Percentiles rank a stretch among this genome's conserved stretches.
Evolutionary conservation across 163 green algal genomes (phyloP).

Genomic region (Scenedesmus sp.): DNA sequence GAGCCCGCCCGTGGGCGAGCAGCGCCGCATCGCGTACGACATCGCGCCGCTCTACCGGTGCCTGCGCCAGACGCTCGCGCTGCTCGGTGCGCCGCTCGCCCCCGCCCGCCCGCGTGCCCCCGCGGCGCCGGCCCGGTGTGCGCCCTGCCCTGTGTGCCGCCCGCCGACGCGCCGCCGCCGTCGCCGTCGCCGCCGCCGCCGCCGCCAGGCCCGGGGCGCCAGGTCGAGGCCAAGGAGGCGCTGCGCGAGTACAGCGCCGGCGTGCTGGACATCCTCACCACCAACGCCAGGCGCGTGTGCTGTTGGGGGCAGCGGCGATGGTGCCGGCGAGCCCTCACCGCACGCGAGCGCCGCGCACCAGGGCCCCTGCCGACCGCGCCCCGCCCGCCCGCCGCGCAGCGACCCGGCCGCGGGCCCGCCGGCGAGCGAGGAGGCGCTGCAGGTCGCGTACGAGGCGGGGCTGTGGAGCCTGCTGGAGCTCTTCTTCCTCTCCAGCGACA

Average conservation of each 20-base stretch:
- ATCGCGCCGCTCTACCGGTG: constrained; percentile 15
- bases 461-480: constrained; percentile 58
- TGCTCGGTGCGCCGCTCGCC: background rate
- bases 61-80: constrained; percentile 15
- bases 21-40: constrained; percentile 41
- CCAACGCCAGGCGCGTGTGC: background rate
- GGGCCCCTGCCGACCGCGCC: no score
- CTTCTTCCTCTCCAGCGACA: constrained; percentile 47
- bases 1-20: background rate
- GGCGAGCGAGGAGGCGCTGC: background rate
- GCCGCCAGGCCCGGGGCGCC: constrained; percentile 8
- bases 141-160: background rate
- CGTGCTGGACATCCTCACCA: constrained; percentile 7
- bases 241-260: constrained; percentile 29
- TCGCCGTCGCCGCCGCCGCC: no score
- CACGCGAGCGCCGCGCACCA: no score
- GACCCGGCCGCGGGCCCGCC: constrained; percentile 13
- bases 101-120: constrained; percentile 4
- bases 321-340: background rate
- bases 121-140: no score
- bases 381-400: background rate
- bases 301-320: background rate
- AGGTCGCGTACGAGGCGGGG: constrained; percentile 42
- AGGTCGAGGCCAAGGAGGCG: background rate
- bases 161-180: background rate